phyloP scores from a whole-genome alignment of 441 rosid genomes.

The Metrosideros polymorpha region DNA sequence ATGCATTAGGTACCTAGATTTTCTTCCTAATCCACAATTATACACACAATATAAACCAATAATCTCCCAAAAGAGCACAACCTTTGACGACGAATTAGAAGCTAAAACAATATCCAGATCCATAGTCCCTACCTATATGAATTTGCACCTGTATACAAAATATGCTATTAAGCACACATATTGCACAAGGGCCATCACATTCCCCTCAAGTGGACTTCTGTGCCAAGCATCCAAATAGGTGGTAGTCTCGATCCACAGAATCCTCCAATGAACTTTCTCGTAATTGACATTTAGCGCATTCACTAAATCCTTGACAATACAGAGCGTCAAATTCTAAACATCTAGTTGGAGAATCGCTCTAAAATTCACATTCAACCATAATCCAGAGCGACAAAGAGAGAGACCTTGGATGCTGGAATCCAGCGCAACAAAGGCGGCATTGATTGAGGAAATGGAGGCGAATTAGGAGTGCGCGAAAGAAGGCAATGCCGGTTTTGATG shows the following conservation, averaged over 20 bases:
- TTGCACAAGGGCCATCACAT: not conserved
- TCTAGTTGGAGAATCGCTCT: no score
- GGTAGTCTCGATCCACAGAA: no score
- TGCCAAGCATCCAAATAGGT: not conserved
- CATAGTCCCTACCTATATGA: not conserved
- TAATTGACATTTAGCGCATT: no score
- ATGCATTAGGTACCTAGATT: no score
- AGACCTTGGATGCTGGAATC: not conserved
- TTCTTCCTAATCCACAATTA: no score
- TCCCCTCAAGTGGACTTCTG: not conserved
- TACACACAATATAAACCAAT: not conserved
- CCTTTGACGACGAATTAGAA: not conserved
- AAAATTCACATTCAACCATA: not conserved
- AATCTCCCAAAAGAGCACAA: not conserved
- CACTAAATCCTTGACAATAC: no score
- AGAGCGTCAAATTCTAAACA: no score
- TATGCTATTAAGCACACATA: not conserved
- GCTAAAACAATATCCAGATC: not conserved
- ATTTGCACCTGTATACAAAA: not conserved
- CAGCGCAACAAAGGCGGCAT: not conserved
- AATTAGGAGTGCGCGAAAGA: constrained; percentile 44
- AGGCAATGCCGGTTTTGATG: constrained; percentile 20
- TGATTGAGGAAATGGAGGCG: constrained; percentile 74
- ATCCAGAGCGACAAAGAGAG: not conserved
- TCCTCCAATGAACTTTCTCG: no score